These are phyloP conservation scores for Rhizoclosmatium globosum DNA, from an alignment of 192 early-diverging fungal genomes.

Conservation along the genomic window DNA sequence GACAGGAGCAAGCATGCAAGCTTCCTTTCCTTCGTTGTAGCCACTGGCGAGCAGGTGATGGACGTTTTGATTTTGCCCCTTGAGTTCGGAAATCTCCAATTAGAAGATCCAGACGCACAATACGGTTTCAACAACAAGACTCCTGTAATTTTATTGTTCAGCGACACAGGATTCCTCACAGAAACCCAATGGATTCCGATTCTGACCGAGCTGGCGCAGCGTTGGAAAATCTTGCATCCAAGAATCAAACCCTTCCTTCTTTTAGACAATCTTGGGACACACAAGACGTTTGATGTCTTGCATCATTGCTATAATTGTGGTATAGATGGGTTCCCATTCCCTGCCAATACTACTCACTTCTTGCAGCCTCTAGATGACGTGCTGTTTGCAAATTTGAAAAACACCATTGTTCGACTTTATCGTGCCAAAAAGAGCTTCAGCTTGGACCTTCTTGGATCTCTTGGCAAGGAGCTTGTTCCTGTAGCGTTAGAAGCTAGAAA, in stretches of 20 bases:
- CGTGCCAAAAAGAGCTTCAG: constrained; percentile 1
- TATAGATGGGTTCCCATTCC: too few relatives aligned
- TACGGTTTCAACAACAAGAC: neutral
- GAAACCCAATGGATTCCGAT: constrained; percentile 10
- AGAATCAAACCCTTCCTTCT: too few relatives aligned
- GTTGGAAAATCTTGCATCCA: too few relatives aligned
- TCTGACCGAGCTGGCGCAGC: too few relatives aligned
- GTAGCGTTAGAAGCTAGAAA: neutral
- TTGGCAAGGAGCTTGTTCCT: constrained; percentile 1
- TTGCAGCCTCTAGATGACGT: too few relatives aligned
- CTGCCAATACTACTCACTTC: too few relatives aligned
- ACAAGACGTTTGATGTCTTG: too few relatives aligned
- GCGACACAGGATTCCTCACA: neutral
- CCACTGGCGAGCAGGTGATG: neutral
- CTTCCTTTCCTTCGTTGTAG: neutral
- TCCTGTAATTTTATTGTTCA: neutral
- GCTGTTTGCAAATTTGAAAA: too few relatives aligned
- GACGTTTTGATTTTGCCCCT: neutral
- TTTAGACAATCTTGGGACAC: too few relatives aligned
- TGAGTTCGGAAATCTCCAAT: constrained; percentile 2
- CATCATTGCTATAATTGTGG: too few relatives aligned
- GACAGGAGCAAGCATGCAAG: neutral
- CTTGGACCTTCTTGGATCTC: neutral
- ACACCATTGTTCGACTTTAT: too few relatives aligned
- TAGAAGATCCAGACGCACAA: neutral